These are phyloP conservation scores for Colletotrichum sidae DNA, from an alignment of 2,329 filamentous ascomycete species.

Conservation along the genomic window DNA sequence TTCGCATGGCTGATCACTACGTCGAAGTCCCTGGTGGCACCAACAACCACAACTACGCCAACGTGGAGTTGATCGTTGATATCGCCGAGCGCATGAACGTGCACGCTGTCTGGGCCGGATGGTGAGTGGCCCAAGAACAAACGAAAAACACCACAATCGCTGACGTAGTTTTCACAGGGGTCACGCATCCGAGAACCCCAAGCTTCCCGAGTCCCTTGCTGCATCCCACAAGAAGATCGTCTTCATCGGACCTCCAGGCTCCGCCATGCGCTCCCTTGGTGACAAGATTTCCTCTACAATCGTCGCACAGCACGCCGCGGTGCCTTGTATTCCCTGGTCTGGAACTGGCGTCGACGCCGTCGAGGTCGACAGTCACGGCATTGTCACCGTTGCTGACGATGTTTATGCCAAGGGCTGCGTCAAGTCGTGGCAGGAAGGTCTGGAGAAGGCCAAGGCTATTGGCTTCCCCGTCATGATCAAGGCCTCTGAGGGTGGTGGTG, in stretches of 20 bases:
- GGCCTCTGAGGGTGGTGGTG: conserved; percentile 98
- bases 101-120: conserved; percentile 98
- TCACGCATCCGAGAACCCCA: conserved; percentile 98
- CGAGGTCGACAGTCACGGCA: conserved; percentile 80
- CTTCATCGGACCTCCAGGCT: conserved; percentile 97
- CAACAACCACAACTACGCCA: conserved; percentile 99
- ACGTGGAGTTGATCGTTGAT: conserved; percentile 98
- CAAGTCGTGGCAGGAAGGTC: conserved; percentile 87
- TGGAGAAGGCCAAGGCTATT: conserved; percentile 87
- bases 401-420: conserved; percentile 94
- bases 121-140: conserved; percentile 68
- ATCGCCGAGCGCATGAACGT: conserved; percentile 98
- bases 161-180: conserved; percentile 69
- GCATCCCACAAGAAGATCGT: conserved; percentile 98
- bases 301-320: conserved; percentile 94
- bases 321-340: conserved; percentile 99
- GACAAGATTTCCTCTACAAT: conserved; percentile 99
- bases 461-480: conserved; percentile 99
- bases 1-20: conserved; percentile 99
- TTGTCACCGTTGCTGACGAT: conserved; percentile 90
- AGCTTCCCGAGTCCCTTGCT: conserved; percentile 93
- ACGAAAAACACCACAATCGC: neutral
- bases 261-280: conserved; percentile 97
- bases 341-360: conserved; percentile 91
- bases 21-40: conserved; percentile 98